phyloP scores from a whole-genome alignment of 192 early-diverging fungal species.

The Backusella sp. region DNA sequence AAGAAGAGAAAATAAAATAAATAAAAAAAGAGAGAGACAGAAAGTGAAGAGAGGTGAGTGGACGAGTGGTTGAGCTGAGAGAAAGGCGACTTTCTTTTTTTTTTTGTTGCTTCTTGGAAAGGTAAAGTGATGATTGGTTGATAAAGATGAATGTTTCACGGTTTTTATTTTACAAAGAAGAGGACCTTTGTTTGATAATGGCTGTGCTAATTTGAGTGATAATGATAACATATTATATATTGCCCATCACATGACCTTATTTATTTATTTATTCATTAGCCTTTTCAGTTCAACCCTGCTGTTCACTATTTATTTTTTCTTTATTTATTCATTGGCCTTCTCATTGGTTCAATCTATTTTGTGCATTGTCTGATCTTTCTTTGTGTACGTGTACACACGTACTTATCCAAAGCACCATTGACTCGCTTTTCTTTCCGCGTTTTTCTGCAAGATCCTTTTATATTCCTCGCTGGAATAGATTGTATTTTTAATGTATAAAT shows the following conservation, averaged over 20 bases:
- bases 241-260: too few relatives aligned
- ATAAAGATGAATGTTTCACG: conserved; percentile 1
- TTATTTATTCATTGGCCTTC: background rate
- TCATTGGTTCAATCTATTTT: background rate
- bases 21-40: too few relatives aligned
- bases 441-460: background rate
- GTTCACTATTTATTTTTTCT: too few relatives aligned
- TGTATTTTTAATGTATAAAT: too few relatives aligned
- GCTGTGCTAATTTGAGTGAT: too few relatives aligned
- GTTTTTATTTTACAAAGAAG: background rate
- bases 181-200: too few relatives aligned
- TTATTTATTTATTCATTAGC: too few relatives aligned
- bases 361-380: background rate
- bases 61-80: too few relatives aligned
- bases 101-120: background rate
- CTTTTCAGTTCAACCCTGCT: too few relatives aligned
- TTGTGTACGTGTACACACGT: background rate
- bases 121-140: background rate
- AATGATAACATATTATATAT: too few relatives aligned
- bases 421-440: background rate
- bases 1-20: too few relatives aligned
- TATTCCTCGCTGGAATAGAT: background rate
- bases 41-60: too few relatives aligned
- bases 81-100: background rate
- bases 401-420: background rate